A percentile compares a stretch with the other conserved stretches of the same genome.
Conservation (phyloP, 768 basidiomycete genomes). For the Stropharia rugosoannulata region DNA sequence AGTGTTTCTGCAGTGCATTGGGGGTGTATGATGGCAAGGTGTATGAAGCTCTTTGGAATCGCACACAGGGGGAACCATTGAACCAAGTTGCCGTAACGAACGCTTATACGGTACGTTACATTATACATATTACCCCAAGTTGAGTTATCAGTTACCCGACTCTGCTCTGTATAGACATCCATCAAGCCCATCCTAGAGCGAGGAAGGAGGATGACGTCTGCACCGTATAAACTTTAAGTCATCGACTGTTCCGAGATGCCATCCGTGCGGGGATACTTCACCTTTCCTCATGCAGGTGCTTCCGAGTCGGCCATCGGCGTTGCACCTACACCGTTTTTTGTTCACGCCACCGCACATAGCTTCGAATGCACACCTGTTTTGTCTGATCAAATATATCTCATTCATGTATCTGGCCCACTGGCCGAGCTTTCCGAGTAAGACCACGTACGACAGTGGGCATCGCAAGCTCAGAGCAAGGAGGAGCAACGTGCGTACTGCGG, state of each 20-base stretch:
- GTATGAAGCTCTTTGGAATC: constrained; percentile 66
- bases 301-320: too few species aligned
- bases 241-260: neutral
- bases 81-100: constrained; percentile 49
- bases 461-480: too few species aligned
- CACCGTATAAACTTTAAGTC: neutral
- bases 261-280: neutral
- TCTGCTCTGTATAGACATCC: constrained; percentile 31
- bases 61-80: constrained; percentile 58
- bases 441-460: too few species aligned
- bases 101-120: constrained; percentile 51
- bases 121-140: too few species aligned
- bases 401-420: too few species aligned
- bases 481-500: too few species aligned
- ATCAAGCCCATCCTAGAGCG: constrained; percentile 53
- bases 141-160: neutral
- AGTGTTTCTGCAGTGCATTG: constrained; percentile 42
- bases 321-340: too few species aligned
- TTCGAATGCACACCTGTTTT: too few species aligned
- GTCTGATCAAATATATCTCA: too few species aligned
- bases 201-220: constrained; percentile 36
- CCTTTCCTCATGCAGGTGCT: neutral
- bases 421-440: too few species aligned
- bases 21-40: constrained; percentile 64
- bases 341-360: too few species aligned